Conservation (phyloP, 148 eudicot species). For the Diospyros kaki region DNA sequence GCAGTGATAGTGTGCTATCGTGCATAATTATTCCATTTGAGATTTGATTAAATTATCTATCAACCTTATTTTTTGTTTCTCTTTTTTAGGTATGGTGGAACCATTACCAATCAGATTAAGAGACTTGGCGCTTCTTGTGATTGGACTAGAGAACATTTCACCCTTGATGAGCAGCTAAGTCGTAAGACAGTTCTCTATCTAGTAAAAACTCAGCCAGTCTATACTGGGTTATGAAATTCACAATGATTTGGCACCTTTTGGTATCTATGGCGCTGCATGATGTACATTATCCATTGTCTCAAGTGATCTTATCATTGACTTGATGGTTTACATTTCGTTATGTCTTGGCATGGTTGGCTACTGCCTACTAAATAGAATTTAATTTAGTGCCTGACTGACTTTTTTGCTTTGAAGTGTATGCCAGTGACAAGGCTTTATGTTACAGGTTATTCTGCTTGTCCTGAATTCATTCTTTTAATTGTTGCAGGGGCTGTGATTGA, state of each 20-base stretch:
- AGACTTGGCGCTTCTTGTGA: slow-evolving; percentile 99
- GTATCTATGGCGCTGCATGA: slow-evolving; percentile 2
- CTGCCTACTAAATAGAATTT: not conserved
- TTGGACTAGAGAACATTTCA: slow-evolving; percentile 92
- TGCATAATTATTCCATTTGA: no score
- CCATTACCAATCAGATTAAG: slow-evolving; percentile 92
- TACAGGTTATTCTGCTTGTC: slow-evolving; percentile 2
- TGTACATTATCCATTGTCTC: not conserved
- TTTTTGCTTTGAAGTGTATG: not conserved
- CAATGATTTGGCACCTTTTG: no score
- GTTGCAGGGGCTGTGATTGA: slow-evolving; percentile 89
- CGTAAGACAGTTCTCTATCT: slow-evolving; percentile 70
- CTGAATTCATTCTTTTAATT: slow-evolving; percentile 20
- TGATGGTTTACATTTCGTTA: not conserved
- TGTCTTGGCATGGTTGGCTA: not conserved
- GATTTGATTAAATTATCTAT: not conserved
- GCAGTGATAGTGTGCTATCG: no score
- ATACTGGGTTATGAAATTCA: not conserved
- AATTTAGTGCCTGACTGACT: no score
- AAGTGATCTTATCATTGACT: not conserved
- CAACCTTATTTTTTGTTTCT: not conserved
- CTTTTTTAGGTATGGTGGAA: slow-evolving; percentile 83
- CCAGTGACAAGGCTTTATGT: not conserved
- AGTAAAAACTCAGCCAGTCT: slow-evolving; percentile 17
- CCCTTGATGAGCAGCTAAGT: slow-evolving; percentile 98